These are phyloP conservation scores for Starmerella gropengiesseri DNA, from an alignment of 805 yeast species.

Conservation along the genomic window DNA sequence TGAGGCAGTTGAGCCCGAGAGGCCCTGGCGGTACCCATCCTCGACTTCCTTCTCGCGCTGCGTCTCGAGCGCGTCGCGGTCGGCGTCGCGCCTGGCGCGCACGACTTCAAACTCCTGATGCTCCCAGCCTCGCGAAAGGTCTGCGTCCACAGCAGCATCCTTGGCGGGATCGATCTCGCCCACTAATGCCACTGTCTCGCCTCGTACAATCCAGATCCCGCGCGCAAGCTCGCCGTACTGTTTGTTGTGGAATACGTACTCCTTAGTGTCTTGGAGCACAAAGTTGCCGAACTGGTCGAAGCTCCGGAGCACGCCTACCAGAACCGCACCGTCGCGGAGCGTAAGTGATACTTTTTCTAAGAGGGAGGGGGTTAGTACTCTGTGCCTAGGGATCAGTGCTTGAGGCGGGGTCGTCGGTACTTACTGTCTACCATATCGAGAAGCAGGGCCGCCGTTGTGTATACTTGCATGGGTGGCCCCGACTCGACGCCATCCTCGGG, in stretches of 20 bases:
- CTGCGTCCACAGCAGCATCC: constrained; percentile 48
- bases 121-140: constrained; percentile 40
- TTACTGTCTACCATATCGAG: constrained; percentile 31
- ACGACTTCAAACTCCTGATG: constrained; percentile 57
- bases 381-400: background rate
- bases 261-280: constrained; percentile 82
- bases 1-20: constrained; percentile 13
- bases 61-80: constrained; percentile 18
- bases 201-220: constrained; percentile 83
- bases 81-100: constrained; percentile 32
- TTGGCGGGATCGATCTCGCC: constrained; percentile 87
- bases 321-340: constrained; percentile 77
- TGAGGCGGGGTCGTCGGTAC: background rate
- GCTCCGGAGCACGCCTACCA: constrained; percentile 83
- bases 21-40: constrained; percentile 20
- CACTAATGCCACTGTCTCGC: constrained; percentile 87
- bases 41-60: constrained; percentile 14
- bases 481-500: constrained; percentile 9
- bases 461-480: constrained; percentile 34
- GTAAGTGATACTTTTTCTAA: constrained; percentile 62
- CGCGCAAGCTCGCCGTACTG: constrained; percentile 64
- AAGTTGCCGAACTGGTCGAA: constrained; percentile 89
- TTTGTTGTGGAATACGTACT: constrained; percentile 49
- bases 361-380: constrained; percentile 7
- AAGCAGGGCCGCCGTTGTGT: constrained; percentile 36